These are phyloP conservation scores for Metschnikowia chrysomelidarum DNA, from an alignment of 805 yeast genomes.

Conservation along the genomic window DNA sequence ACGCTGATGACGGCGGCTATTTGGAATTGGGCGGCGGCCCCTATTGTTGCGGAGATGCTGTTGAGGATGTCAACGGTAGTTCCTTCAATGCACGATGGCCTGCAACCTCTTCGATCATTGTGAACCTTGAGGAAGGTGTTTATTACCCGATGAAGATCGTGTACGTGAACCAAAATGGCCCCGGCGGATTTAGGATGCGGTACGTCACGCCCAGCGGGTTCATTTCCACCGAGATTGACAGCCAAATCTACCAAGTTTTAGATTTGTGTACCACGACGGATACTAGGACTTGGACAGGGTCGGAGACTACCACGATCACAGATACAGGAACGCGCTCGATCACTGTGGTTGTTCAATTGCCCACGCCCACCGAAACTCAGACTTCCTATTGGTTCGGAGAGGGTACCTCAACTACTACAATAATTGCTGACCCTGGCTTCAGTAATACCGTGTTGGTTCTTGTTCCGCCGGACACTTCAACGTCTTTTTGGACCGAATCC, in stretches of 20 bases:
- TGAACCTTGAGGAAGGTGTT: conserved; percentile 4
- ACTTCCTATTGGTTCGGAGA: conserved; percentile 18
- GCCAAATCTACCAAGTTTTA: conserved; percentile 5
- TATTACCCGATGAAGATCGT: conserved; percentile 13
- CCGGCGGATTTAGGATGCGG: conserved; percentile 6
- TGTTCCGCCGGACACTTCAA: conserved; percentile 12
- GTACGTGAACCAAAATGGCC: conserved; percentile 12
- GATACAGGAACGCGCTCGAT: conserved; percentile 7
- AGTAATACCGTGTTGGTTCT: conserved; percentile 16
- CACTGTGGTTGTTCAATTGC: conserved; percentile 17
- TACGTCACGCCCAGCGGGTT: conserved; percentile 5
- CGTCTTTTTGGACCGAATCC: conserved; percentile 15
- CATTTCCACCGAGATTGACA: conserved; percentile 5
- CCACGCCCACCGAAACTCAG: conserved; percentile 12
- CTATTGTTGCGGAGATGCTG: conserved; percentile 10
- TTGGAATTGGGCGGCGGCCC: conserved; percentile 3
- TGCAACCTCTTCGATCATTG: not conserved
- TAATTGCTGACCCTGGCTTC: conserved; percentile 8
- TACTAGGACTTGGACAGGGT: conserved; percentile 3
- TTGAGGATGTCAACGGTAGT: not conserved
- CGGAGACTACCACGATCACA: conserved; percentile 2
- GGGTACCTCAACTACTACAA: conserved; percentile 8
- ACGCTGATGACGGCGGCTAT: conserved; percentile 5
- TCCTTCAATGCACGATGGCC: not conserved
- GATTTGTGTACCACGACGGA: conserved; percentile 1